Percentiles rank a stretch among this genome's conserved stretches.
phyloP scores from a whole-genome alignment of 805 yeast species.

The Zygoascus ofunaensis region DNA sequence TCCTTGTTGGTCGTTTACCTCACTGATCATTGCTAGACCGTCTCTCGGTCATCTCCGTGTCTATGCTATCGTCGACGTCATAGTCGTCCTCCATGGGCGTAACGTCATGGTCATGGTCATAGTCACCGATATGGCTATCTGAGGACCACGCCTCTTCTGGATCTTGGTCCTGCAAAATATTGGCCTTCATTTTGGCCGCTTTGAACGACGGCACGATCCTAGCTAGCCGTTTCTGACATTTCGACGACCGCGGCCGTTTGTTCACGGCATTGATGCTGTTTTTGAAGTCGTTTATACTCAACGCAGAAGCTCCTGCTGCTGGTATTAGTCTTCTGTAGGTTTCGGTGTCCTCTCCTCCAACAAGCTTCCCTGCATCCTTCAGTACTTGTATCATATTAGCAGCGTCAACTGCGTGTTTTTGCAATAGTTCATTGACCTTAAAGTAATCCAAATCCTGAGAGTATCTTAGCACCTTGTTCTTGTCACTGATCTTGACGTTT shows the following conservation, averaged over 20 bases:
- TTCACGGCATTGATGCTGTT: not conserved
- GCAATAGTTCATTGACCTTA: not conserved
- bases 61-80: not conserved
- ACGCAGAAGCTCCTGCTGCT: too few species aligned
- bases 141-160: slow-evolving; percentile 1
- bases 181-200: not conserved
- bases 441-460: not conserved
- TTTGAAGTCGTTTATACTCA: not conserved
- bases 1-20: too few species aligned
- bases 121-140: slow-evolving; percentile 3
- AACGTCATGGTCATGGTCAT: not conserved
- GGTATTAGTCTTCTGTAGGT: not conserved
- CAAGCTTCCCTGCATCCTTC: not conserved
- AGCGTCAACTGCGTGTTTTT: not conserved
- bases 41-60: not conserved
- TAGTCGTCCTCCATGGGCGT: not conserved
- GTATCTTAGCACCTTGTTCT: not conserved
- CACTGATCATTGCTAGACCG: too few species aligned
- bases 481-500: not conserved
- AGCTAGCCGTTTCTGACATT: not conserved
- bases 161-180: not conserved
- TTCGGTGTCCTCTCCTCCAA: not conserved
- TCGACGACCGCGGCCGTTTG: not conserved
- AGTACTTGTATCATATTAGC: not conserved
- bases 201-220: not conserved